Conservation (phyloP, 2,329 filamentous ascomycete species). For the Phaeosphaeriaceae sp. region DNA sequence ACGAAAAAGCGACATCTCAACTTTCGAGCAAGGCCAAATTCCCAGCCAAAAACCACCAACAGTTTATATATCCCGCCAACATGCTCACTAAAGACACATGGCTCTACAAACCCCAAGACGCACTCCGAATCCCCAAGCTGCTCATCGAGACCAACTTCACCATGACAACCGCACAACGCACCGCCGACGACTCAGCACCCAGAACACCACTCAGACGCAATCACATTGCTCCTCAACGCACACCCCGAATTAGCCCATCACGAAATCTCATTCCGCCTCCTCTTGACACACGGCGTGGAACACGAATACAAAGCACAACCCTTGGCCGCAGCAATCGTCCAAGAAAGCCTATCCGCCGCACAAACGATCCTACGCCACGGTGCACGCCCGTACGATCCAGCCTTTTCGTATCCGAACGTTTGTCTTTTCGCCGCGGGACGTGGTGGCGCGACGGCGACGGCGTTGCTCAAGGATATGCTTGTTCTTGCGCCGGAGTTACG, state of each 20-base stretch:
- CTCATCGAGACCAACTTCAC: neutral
- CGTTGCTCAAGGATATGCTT: neutral
- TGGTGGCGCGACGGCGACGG: neutral
- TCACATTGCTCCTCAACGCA: neutral
- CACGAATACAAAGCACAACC: neutral
- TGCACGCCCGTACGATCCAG: neutral
- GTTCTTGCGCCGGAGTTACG: neutral
- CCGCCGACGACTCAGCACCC: conserved; percentile 1
- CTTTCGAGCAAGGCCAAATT: conserved; percentile 3
- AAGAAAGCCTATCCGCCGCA: neutral
- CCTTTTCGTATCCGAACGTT: neutral
- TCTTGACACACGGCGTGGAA: neutral
- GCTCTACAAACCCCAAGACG: neutral
- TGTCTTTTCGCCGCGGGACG: neutral
- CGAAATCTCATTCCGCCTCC: neutral
- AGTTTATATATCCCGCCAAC: neutral
- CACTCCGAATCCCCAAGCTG: neutral
- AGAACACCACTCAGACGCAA: neutral
- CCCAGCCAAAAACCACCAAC: neutral
- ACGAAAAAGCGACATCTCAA: neutral
- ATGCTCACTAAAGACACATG: neutral
- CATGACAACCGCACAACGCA: neutral
- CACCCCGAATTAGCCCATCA: neutral
- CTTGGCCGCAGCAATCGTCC: neutral
- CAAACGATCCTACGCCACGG: neutral